Base-by-base conservation (phyloP, 106 monocot genomes). In the Xerophyta viscosa region DNA sequence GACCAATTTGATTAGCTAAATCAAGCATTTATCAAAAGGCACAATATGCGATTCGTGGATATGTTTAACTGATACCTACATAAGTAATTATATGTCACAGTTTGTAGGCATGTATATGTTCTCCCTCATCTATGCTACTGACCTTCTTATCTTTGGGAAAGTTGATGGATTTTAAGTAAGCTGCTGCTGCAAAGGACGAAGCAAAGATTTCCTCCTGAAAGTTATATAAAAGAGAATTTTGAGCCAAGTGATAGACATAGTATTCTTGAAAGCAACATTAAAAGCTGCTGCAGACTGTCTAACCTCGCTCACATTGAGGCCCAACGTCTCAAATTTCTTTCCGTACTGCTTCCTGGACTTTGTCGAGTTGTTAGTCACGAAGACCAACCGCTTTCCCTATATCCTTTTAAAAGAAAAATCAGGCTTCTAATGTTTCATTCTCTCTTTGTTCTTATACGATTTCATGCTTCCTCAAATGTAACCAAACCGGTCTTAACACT, bases 291-390 rank as follows among this genome's bases (percentile, higher is more conserved):
- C 39, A 36, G 24, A 20, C 12, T n/a, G 65, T 43, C 77, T 22
- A 14, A 90, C 96, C 86, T 90, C 86, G n/a, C 39, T 71, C 52
- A 98, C 90, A 50, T 49, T 90, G 43, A 98, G 67, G 8, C 96
- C 85, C 53, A 98, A 69, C 22, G 90, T 79, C 26, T 90, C 89
- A 33, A 86, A 90, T 44, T 98, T 98, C 74, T 98, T 98, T 12
- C 89, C 96, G 41, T 98, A 98, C 27, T 98, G 96, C 73, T 90
- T 98, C 63, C 96, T 67, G 3, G 89, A 98, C 41, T 98, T 98
- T 0, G 89, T 90, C 4, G 96, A 98, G 62, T 98, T 98, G 66
- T 98, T 98, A 0, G 85, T 90, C 0, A 98, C 90, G 77, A 98
- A 98, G 41, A 98, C 96, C 55, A 90, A 53, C 53, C 90, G 72